Base-by-base conservation (phyloP, 345 rosid species). In the Mallotus nudiflorus region DNA sequence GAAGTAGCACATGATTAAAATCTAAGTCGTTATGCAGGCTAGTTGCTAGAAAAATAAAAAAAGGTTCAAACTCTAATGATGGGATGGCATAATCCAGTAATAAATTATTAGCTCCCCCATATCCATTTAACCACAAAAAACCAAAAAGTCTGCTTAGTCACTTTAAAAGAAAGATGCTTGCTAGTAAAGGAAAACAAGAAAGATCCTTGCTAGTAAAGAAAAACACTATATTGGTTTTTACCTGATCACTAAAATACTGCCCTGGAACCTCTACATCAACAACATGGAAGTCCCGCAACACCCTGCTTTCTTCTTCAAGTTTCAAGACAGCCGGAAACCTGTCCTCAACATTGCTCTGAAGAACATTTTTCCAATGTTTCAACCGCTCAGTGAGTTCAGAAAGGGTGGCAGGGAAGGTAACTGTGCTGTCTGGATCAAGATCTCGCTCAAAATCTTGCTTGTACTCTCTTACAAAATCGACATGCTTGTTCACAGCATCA, bases 211-310 rank as follows among this genome's bases (percentile, higher is more conserved):
- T 49, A 24, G 25, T 16, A 25, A 29, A n/a, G 15, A 28, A 16
- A 45, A 60, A 19, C 1, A n/a, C 22, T 18, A 13, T 33, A 9
- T 33, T 46, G 22, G 33, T 28, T 50, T 75, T 50, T 75, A 95
- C 99, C 99, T 92, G 99, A 75, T 96, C 97, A 67, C 82, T 70
- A 70, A 95, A 96, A 85, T 96, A 96, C 77, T 96, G 99, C 62
- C 99, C 99, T 45, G 99, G 99, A 79, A 96, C 92, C 86, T 96
- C 99, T 61, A 96, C 97, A 72, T 96, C 99, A 78, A 96, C 98
- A 55, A 91, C 90, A 86, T 89, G 92, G 78, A 96, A 91, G 79
- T 96, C 98, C 15, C 91, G 90, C 74, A 96, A 79, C 49, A 92
- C 96, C 76, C 84, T 82, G 82, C 99, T 96, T 84, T 96, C 99